Evolutionary conservation across 2,329 filamentous ascomycete genomes (phyloP), one percentile per base, ranked within the genome.

Genomic region (Helminthosporium solani): DNA sequence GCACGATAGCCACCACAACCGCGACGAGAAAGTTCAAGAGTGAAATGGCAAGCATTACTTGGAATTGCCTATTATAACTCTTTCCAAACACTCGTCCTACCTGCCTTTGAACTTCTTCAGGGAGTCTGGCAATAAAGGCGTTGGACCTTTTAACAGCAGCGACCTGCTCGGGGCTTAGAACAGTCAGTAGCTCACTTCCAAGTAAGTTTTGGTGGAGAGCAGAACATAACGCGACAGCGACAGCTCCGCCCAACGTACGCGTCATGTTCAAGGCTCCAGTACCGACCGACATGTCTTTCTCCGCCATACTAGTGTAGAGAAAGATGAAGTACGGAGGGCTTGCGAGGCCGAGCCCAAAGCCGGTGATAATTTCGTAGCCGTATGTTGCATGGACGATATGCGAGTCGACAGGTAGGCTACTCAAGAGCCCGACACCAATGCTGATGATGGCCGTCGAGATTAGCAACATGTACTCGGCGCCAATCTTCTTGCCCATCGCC

Each of bases 1-100:
- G 52, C 0, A 60, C 54, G 1, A 55, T 5, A 1, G 49, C 53
- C 25, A 66, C 42, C 15, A 48, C 33, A 18, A 63, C 42, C 1
- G 52, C 44, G 12, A 61, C 49, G 9, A 67, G 9, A 19, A 66
- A 20, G 36, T 65, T 66, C 28, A 63, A 34, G 2, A 48, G 48
- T 1, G 59, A 45, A 27, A 66, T 65, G 3, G 53, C 64, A 2
- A 66, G 30, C 52, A 64, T 58, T 16, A 64, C 57, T 15, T 62
- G 54, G 37, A 65, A 66, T 35, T 67, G 63, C 40, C 47, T 59
- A 35, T 67, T 66, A 35, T 66, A 67, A 34, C 63, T 66, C 14
- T 41, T 42, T 2, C 63, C 64, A 44, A 66, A 66, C 0, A 64
- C 46, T n/a, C 31, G n/a, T 11, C 61, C 61, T 3, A 67, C 33